Percentiles rank a stretch among this genome's conserved stretches.
These are phyloP conservation scores for Dimocarpus longan DNA, from an alignment of 345 rosid genomes.

Conservation along the genomic window DNA sequence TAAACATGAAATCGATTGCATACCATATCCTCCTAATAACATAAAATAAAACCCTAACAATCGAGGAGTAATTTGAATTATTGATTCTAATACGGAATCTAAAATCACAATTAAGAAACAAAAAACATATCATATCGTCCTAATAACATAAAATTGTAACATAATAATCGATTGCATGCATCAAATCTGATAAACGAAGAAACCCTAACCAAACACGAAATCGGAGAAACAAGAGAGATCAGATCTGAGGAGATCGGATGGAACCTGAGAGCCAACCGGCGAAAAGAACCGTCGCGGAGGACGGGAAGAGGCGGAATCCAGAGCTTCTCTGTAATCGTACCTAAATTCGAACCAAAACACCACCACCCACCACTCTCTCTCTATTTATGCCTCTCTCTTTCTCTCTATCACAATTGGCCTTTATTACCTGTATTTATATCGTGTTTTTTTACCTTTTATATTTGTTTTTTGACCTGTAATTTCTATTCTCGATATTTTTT, in stretches of 20 bases:
- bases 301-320: constrained; percentile 72
- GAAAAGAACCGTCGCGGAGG: constrained; percentile 75
- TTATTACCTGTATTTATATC: not conserved
- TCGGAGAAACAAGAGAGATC: not conserved
- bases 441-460: no score
- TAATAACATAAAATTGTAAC: no score
- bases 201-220: not conserved
- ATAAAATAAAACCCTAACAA: no score
- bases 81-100: not conserved
- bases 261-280: constrained; percentile 76
- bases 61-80: not conserved
- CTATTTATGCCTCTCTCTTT: not conserved
- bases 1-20: no score
- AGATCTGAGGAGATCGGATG: no score
- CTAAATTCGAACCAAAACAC: not conserved
- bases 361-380: not conserved
- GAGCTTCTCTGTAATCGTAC: constrained; percentile 43
- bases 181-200: no score
- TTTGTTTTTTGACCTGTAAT: no score
- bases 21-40: no score
- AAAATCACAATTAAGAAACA: not conserved
- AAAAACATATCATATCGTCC: no score
- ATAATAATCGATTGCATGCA: no score
- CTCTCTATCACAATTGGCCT: not conserved
- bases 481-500: no score